Conservation (phyloP, 2,329 filamentous ascomycete genomes). For the Akanthomyces dipterigenus region DNA sequence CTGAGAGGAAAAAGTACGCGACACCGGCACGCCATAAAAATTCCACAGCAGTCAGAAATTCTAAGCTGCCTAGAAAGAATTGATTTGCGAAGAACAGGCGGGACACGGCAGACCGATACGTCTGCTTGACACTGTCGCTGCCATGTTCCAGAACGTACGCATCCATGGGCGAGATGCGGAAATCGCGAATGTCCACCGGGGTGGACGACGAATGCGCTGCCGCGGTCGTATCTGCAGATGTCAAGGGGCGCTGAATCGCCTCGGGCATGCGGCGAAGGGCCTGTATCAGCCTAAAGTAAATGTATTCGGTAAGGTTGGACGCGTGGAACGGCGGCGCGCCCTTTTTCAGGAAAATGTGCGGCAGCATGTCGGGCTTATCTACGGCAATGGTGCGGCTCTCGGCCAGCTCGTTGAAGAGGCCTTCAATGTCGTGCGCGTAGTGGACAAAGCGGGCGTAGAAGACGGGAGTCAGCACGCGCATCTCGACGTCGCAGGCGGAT, state of each 20-base stretch:
- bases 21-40: neutral
- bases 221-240: constrained; percentile 26
- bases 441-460: constrained; percentile 63
- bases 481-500: constrained; percentile 30
- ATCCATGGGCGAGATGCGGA: constrained; percentile 46
- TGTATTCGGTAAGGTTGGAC: constrained; percentile 30
- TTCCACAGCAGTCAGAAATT: constrained; percentile 20
- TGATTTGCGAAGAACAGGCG: constrained; percentile 39
- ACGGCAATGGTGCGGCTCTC: constrained; percentile 54
- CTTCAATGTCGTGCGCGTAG: constrained; percentile 56
- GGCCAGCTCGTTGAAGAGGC: constrained; percentile 52
- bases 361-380: constrained; percentile 47
- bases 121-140: constrained; percentile 18
- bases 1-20: neutral
- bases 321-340: constrained; percentile 26
- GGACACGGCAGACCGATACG: constrained; percentile 33
- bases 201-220: constrained; percentile 6
- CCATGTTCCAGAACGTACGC: constrained; percentile 34
- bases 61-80: constrained; percentile 30
- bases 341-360: constrained; percentile 36
- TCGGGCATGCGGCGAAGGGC: constrained; percentile 35
- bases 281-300: constrained; percentile 38
- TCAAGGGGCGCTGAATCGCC: constrained; percentile 34
- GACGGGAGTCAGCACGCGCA: constrained; percentile 54
- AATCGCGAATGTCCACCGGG: constrained; percentile 36